Evolutionary conservation across 495 filamentous ascomycete species (phyloP), one percentile per base, ranked within the genome.

Genomic region (Penicillium parvum): DNA sequence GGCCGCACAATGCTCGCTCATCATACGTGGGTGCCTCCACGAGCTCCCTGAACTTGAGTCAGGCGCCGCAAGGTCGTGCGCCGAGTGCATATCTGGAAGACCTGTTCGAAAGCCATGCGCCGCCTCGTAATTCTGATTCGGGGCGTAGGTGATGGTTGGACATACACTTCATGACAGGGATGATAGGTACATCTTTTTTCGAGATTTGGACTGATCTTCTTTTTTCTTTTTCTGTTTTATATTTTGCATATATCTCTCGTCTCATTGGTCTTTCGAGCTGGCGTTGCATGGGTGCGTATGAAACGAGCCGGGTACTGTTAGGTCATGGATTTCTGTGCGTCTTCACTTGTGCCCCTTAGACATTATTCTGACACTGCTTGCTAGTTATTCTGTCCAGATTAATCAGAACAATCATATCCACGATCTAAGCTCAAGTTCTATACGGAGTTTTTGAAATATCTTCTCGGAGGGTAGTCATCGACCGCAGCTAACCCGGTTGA

Each of bases 81-180:
- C 92, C 92, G 8, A 95, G 89, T 64, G 86, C 90, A 29, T 96
- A 90, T 58, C 65, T 98, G 29, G 91, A 98, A 44, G 92, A 97
- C 69, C 55, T 98, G 43, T 86, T 98, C 58, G 89, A 90, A 57
- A 81, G 70, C 45, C 81, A 84, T 55, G 37, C 56, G 17, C 65
- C 65, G 10, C 52, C 48, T 23, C 52, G 43, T 9, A 23, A 53
- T 16, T 36, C 38, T 5, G 49, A 44, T 7, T 48, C 45, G 16
- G 44, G 46, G 30, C 50, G 38, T 37, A 29, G 21, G 29, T 9
- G 9, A 14, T 5, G 14, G 3, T 14, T 16, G 18, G 21, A 17
- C 36, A 45, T 32, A 12, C 14, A 43, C 10, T 5, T 33, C 28
- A 53, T 32, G 45, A 47, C 49, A 32, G 15, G 45, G 20, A 40